Conservation (phyloP, 1,284 basidiomycete species). For the Irpex sp. region DNA sequence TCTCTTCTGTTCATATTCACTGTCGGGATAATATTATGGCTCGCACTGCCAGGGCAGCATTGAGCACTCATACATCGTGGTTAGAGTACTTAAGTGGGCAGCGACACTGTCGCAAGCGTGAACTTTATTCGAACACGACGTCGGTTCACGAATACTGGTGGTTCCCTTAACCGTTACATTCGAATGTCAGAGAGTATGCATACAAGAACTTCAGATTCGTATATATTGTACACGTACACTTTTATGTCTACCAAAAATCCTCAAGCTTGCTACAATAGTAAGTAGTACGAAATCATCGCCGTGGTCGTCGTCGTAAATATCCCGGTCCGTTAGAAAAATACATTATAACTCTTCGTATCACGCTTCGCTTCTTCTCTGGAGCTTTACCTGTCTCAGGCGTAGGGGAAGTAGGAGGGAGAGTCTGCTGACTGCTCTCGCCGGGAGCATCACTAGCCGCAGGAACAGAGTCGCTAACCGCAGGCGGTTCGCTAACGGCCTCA, state of each 20-base stretch:
- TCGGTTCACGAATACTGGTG: not conserved
- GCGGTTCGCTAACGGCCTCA: too few species aligned
- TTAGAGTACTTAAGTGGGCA: too few species aligned
- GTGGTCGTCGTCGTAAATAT: not conserved
- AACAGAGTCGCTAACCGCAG: too few species aligned
- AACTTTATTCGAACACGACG: not conserved
- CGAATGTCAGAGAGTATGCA: not conserved
- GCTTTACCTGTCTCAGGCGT: not conserved
- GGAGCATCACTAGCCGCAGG: too few species aligned
- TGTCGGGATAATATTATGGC: too few species aligned
- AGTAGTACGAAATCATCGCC: not conserved
- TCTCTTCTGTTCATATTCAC: too few species aligned
- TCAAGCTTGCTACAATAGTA: not conserved
- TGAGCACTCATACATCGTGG: too few species aligned
- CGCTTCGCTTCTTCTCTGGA: not conserved
- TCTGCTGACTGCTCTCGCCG: too few species aligned
- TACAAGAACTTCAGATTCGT: not conserved
- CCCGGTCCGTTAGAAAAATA: not conserved
- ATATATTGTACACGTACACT: not conserved
- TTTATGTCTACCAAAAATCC: not conserved
- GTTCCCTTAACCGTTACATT: not conserved
- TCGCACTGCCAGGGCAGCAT: too few species aligned
- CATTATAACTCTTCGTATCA: not conserved
- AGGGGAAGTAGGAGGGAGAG: not conserved
- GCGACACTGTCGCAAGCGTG: too few species aligned